Conservation (phyloP, 768 basidiomycete genomes). For the Gyrodon lividus region DNA sequence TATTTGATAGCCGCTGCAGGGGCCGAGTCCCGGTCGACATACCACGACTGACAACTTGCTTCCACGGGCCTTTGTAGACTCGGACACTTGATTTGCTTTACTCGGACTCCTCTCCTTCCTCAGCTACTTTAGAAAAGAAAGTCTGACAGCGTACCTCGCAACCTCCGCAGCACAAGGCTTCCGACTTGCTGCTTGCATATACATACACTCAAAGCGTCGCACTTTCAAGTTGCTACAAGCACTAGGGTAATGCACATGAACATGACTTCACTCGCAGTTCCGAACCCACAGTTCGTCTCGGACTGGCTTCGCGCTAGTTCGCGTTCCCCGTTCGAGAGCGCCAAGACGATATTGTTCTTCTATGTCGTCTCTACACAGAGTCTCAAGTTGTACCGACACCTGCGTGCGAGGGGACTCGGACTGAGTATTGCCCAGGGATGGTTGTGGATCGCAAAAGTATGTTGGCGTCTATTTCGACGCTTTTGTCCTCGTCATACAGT, state of each 20-base stretch:
- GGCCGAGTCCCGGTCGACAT: too few relatives aligned
- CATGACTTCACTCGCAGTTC: conserved; percentile 8
- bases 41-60: too few relatives aligned
- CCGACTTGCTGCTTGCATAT: too few relatives aligned
- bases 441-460: conserved; percentile 27
- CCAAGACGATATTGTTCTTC: conserved; percentile 35
- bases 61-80: too few relatives aligned
- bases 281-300: conserved; percentile 5
- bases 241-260: background rate
- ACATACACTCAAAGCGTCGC: too few relatives aligned
- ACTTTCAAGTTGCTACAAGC: background rate
- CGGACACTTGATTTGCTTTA: too few relatives aligned
- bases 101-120: too few relatives aligned
- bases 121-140: too few relatives aligned
- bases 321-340: conserved; percentile 23
- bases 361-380: conserved; percentile 32
- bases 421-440: conserved; percentile 27
- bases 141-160: background rate
- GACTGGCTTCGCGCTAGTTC: conserved; percentile 15
- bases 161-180: background rate
- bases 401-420: conserved; percentile 37
- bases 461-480: conserved; percentile 4
- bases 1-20: too few relatives aligned
- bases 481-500: background rate
- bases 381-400: conserved; percentile 30